Base-by-base conservation (phyloP, 1,284 basidiomycete genomes). In the Cutaneotrichosporon sp. region DNA sequence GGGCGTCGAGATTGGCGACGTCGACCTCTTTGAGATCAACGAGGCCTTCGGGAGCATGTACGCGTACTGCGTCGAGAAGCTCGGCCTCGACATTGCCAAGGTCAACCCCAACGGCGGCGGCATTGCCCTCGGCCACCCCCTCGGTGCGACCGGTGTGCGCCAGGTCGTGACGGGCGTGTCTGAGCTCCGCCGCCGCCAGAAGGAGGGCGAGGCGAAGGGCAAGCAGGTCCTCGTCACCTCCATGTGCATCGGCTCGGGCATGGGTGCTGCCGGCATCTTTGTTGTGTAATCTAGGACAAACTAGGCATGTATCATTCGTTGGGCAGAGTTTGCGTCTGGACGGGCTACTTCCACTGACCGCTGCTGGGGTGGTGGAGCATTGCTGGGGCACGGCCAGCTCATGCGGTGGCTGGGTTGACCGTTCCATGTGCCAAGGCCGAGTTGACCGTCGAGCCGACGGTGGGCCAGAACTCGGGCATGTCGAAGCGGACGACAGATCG, bases 1-100 rank as follows among this genome's bases (percentile, higher is more conserved):
- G 2, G 89, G 90, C 10, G 81, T 95, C 59, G 77, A 78, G 49
- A 82, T 82, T 65, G 81, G 84, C 58, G 92, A 95, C 67, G 82
- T 95, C 67, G 91, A 95, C 81, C 89, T 95, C 73, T 95, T 83
- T 80, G 92, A 95, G 70, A 80, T 81, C 69, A 95, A 95, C 76
- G 92, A 95, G 63, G 91, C 91, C 0, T 92, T 92, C 69, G 89
- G 90, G n/a, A 91, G 89, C 0, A 89, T 91, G 82, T 89, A 85
- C 65, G 86, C 91, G 2, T 92, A 94, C 77, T 87, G 85, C 58
- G 81, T 91, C 31, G 86, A 88, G 64, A 81, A 86, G 70, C 84
- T 95, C 20, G 84, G 83, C 24, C 81, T 95, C 62, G 85, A 87
- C 22, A 84, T 84, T 62, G 85, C 87, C 71, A 92, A 90, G 82